Base-by-base conservation (phyloP, 2,329 filamentous ascomycete species). In the Alternaria consortialis region DNA sequence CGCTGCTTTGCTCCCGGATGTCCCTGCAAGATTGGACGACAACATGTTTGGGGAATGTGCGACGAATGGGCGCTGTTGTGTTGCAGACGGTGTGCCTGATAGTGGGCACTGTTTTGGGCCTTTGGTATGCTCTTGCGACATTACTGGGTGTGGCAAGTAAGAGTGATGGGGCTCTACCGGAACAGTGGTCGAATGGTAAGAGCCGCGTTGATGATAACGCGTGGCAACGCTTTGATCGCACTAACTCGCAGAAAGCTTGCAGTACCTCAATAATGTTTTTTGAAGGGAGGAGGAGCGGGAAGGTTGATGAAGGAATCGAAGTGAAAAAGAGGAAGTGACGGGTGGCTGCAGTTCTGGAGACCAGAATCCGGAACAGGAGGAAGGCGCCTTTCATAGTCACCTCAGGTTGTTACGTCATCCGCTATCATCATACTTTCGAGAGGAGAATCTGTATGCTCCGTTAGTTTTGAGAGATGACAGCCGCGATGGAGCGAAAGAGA, bases 21-120 rank as follows among this genome's bases (percentile, higher is more conserved):
- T 47, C 15, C 4, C 12, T 50, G 52, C 3, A 4, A 34, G 2
- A 4, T 53, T 47, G 11, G 20, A 15, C 9, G 56, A 42, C 15
- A 60, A 20, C 56, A 63, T 63, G 29, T 60, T 63, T 37, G 56
- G 42, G 20, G 55, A 17, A 56, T 47, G 42, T 7, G 1, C 40
- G 29, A 42, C 29, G 15, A 53, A 40, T 37, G 15, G n/a, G 20
- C 5, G 27, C n/a, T 48, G 37, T 47, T 48, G 51, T 8, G 25
- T 15, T 20, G 11, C 12, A 32, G 20, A 55, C n/a, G 11, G 1
- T 37, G 47, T 17, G 2, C n/a, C 17, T n/a, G 47, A 11, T 17
- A 40, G 31, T 11, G 13, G 39, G 34, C 15, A 32, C 27, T 51
- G 50, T 43, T 34, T 20, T 39, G 36, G 51, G 12, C 20, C 39